Percentiles rank a stretch among this genome's conserved stretches.
Conservation (phyloP, 2,329 filamentous ascomycete species). For the Cladophialophora psammophila region DNA sequence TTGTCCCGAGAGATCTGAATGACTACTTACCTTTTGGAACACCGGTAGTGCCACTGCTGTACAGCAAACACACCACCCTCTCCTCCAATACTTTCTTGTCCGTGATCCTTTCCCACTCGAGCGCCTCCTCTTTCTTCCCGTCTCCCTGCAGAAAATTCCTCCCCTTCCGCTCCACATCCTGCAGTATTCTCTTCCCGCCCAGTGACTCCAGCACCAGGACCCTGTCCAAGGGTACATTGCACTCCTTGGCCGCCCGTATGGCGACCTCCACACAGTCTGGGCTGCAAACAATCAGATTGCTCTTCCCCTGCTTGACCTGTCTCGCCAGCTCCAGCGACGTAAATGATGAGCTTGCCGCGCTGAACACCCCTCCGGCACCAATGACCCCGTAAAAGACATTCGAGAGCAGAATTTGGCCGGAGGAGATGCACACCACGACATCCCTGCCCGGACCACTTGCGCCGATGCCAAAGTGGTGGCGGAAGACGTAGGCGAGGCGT, state of each 20-base stretch:
- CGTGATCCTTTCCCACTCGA: conserved; percentile 64
- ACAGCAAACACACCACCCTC: conserved; percentile 49
- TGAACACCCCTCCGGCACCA: conserved; percentile 67
- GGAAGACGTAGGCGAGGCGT: conserved; percentile 63
- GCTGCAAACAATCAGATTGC: conserved; percentile 54
- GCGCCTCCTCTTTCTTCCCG: conserved; percentile 38
- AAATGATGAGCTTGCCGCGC: conserved; percentile 42
- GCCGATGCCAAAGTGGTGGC: conserved; percentile 63
- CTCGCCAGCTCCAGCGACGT: conserved; percentile 32
- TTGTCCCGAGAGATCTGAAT: background rate
- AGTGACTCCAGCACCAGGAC: conserved; percentile 61
- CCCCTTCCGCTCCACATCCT: conserved; percentile 22
- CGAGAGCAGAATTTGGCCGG: conserved; percentile 64
- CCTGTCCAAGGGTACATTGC: conserved; percentile 54
- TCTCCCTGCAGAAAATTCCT: conserved; percentile 26
- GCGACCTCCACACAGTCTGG: conserved; percentile 59
- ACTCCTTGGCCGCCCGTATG: conserved; percentile 59
- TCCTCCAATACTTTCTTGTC: conserved; percentile 57
- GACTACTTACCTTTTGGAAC: conserved; percentile 39
- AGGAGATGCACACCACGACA: conserved; percentile 64
- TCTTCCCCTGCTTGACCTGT: conserved; percentile 36
- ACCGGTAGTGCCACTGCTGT: conserved; percentile 46
- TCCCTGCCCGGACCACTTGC: conserved; percentile 57
- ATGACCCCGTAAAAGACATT: conserved; percentile 64
- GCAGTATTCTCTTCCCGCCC: conserved; percentile 46